Percentiles rank a stretch among this genome's conserved stretches.
Evolutionary conservation across 2,329 filamentous ascomycete genomes (phyloP).

Genomic region (Ophiostoma ulmi): DNA sequence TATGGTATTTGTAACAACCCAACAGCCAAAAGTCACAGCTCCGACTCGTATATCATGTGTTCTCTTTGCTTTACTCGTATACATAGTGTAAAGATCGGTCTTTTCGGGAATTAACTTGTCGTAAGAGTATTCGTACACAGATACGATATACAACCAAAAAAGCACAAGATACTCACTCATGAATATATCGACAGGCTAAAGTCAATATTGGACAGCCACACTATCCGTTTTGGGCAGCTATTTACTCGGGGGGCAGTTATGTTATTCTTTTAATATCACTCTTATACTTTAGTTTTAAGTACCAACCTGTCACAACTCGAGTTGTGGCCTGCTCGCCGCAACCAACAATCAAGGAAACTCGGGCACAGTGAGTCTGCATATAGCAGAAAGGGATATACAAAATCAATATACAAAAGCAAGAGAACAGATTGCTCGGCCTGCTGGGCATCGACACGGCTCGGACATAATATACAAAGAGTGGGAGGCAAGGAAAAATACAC

Average conservation of each 20-base stretch:
- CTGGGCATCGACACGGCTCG: background rate
- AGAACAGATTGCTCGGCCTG: background rate
- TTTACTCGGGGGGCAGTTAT: background rate
- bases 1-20: no score
- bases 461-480: background rate
- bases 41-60: no score
- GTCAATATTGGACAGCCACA: background rate
- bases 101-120: no score
- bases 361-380: background rate
- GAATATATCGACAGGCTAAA: background rate
- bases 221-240: background rate
- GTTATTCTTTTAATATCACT: background rate
- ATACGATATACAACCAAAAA: background rate
- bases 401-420: background rate
- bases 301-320: no score
- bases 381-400: background rate
- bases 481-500: background rate
- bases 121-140: no score
- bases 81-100: no score
- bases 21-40: no score
- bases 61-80: no score
- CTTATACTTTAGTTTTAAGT: background rate
- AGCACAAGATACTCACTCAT: background rate
- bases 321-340: no score
- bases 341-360: no score